Evolutionary conservation across 345 rosid species (phyloP).

Genomic region (Hibiscus tridactylites): DNA sequence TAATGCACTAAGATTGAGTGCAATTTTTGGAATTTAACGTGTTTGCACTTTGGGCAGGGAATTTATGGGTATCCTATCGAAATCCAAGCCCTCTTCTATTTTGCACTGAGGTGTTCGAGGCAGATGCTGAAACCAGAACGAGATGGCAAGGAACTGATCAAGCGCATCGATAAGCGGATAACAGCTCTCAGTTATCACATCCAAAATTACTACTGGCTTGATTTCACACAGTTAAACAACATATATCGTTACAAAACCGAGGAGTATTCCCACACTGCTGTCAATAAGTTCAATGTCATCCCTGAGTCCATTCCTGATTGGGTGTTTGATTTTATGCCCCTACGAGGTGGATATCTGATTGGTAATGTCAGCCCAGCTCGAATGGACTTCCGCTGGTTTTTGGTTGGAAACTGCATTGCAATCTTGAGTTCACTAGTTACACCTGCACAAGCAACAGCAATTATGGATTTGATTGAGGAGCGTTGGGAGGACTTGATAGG

Average conservation of each 20-base stretch:
- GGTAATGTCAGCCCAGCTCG: constrained; percentile 8
- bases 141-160: constrained; percentile 43
- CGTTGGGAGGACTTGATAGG: constrained; percentile 8
- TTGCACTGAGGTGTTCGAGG: constrained; percentile 48
- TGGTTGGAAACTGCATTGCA: constrained; percentile 5
- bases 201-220: constrained; percentile 43
- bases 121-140: constrained; percentile 50
- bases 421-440: constrained; percentile 3
- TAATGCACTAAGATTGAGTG: neutral
- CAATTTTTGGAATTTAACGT: neutral
- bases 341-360: constrained; percentile 4
- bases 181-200: constrained; percentile 47
- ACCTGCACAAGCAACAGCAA: constrained; percentile 2
- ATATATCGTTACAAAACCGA: constrained; percentile 52
- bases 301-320: constrained; percentile 50
- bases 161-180: constrained; percentile 39
- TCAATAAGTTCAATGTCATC: constrained; percentile 44
- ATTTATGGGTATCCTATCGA: constrained; percentile 46
- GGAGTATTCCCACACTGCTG: constrained; percentile 52
- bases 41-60: neutral
- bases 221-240: constrained; percentile 38
- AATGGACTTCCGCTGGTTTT: constrained; percentile 8
- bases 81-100: constrained; percentile 52
- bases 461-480: constrained; percentile 10
- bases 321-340: constrained; percentile 34